Conservation (phyloP, 1,284 basidiomycete species). For the Cystobasidiaceae sp. region DNA sequence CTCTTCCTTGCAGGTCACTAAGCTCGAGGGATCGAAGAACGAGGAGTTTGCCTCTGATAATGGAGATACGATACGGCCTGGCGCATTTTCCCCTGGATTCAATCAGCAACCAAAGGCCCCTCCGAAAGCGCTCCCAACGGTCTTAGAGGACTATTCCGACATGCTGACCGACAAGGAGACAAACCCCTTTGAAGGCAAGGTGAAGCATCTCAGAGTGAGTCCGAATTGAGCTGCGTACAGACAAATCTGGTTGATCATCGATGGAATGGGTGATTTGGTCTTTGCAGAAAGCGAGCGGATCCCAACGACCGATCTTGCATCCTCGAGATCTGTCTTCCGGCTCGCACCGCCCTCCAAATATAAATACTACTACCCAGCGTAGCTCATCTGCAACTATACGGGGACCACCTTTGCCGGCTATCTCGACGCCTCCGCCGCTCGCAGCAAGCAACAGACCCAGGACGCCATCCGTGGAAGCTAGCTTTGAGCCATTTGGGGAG, state of each 20-base stretch:
- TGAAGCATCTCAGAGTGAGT: conserved; percentile 70
- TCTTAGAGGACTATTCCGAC: conserved; percentile 86
- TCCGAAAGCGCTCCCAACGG: conserved; percentile 25
- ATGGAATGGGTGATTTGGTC: background rate
- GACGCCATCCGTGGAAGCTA: background rate
- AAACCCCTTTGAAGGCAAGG: conserved; percentile 61
- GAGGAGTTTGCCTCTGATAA: conserved; percentile 49
- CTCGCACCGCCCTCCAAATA: background rate
- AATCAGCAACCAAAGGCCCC: background rate
- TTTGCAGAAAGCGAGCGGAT: background rate
- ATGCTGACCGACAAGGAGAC: conserved; percentile 61
- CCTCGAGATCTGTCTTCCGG: conserved; percentile 31
- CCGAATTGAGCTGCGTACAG: background rate
- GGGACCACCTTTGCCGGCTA: background rate
- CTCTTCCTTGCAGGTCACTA: conserved; percentile 1
- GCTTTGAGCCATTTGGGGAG: conserved; percentile 2
- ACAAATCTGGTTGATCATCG: background rate
- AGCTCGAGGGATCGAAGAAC: background rate
- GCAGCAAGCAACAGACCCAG: background rate
- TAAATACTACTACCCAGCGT: too few species aligned
- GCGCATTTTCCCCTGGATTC: background rate
- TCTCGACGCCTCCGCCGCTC: background rate
- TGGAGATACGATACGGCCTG: conserved; percentile 38
- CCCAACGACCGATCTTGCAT: conserved; percentile 27
- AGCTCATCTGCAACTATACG: conserved; percentile 15